These are phyloP conservation scores for Fusarium sp. DNA, from an alignment of 2,329 filamentous ascomycete genomes.

Conservation along the genomic window DNA sequence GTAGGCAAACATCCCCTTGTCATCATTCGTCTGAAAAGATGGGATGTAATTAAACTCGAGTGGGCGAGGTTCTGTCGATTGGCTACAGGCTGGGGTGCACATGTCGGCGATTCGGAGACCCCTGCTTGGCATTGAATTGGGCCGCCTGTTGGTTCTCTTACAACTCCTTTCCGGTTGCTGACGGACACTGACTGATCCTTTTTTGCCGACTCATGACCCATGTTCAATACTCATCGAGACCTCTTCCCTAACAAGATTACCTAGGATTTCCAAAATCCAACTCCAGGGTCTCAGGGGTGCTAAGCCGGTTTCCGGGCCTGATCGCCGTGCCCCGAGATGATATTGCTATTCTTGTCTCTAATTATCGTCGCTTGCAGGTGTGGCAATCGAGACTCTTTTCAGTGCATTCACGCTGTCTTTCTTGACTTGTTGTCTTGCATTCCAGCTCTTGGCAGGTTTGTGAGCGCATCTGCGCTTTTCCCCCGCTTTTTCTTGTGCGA, in stretches of 20 bases:
- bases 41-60: conserved; percentile 40
- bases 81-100: conserved; percentile 19
- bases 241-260: conserved; percentile 19
- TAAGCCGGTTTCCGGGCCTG: conserved; percentile 12
- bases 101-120: conserved; percentile 20
- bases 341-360: conserved; percentile 4
- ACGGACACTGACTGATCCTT: conserved; percentile 10
- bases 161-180: conserved; percentile 8
- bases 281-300: conserved; percentile 18
- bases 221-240: conserved; percentile 9
- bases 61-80: conserved; percentile 28
- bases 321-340: conserved; percentile 28
- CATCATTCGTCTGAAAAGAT: conserved; percentile 15
- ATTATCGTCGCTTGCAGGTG: conserved; percentile 5
- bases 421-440: conserved; percentile 6
- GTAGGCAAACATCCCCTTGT: conserved; percentile 6
- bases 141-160: conserved; percentile 1
- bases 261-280: conserved; percentile 5
- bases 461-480: background rate
- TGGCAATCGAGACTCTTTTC: conserved; percentile 9
- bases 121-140: conserved; percentile 24
- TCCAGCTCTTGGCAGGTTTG: conserved; percentile 13
- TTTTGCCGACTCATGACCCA: conserved; percentile 24
- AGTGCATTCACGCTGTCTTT: conserved; percentile 1
- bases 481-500: conserved; percentile 7